Conservation (phyloP, 2,329 filamentous ascomycete species). For the Daldinia sp. region DNA sequence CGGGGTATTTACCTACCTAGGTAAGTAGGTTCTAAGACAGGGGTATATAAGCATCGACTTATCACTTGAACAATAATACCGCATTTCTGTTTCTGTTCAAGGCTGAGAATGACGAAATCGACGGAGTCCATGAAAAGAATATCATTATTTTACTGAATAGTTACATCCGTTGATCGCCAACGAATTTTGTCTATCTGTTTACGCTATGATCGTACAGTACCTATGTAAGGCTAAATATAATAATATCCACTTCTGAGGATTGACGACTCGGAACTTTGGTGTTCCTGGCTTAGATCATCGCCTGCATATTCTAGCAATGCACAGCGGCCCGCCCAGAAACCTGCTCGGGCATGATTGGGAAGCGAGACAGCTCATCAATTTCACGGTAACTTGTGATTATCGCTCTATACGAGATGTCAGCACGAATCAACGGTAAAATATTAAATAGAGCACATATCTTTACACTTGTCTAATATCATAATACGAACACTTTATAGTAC, state of each 20-base stretch:
- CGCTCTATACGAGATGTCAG: constrained; percentile 6
- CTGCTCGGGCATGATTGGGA: constrained; percentile 19
- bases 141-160: neutral
- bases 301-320: constrained; percentile 32
- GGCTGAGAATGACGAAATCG: constrained; percentile 27
- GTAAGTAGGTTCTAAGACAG: constrained; percentile 17
- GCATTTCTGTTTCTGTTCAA: constrained; percentile 22
- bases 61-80: constrained; percentile 32
- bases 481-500: neutral
- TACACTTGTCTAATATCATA: neutral
- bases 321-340: constrained; percentile 34
- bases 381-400: neutral
- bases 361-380: constrained; percentile 19
- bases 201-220: neutral
- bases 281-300: constrained; percentile 35
- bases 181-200: neutral
- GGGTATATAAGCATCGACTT: constrained; percentile 11
- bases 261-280: constrained; percentile 17
- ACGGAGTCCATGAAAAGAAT: neutral
- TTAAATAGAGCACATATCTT: neutral
- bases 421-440: neutral
- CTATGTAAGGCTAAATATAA: constrained; percentile 3
- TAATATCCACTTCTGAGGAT: constrained; percentile 6
- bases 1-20: constrained; percentile 9
- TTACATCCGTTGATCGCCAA: constrained; percentile 3